Base-by-base conservation (phyloP, 2,329 filamentous ascomycete genomes). In the Aspergillus arachidicola region DNA sequence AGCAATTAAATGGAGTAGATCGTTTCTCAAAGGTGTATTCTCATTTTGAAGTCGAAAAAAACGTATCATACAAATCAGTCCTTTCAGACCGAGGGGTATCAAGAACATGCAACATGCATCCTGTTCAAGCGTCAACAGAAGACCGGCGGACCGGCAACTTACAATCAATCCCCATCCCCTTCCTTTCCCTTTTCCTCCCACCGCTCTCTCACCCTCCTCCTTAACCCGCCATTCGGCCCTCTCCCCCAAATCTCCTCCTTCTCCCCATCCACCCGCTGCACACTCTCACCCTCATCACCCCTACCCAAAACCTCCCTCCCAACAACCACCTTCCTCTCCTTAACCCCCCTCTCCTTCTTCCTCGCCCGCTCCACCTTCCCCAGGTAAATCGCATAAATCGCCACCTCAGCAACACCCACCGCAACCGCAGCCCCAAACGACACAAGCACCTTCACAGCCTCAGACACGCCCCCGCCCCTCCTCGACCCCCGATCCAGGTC, bases 331-430 rank as follows among this genome's bases (percentile, higher is more conserved):
- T 81, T 83, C 68, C 71, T 73, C 69, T 83, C 81, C 32, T 69
- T 71, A 48, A 78, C 61, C 45, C 65, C 69, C 62, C 69, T 74
- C 69, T 82, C 81, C 58, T 74, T 76, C 26, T 66, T 69, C 59
- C 72, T 76, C 28, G 79, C 79, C 59, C 73, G 59, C 56, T 76
- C 74, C 16, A 82, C 73, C 66, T 83, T 83, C 48, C 75, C 71
- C 59, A 82, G 63, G 70, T 84, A 84, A 12, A 78, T 77, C 28
- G 76, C 79, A 72, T 83, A 83, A 19, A 84, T 76, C 14, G 77
- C 72, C 28, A 79, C 78, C 70, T 84, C 82, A 5, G 81, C 81
- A 21, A 83, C 72, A 0, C 80, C 82, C 45, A 84, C 80, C 50
- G 77, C 66, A 54, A 83, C 48, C 4, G 76, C 81, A 9, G 74